Base-by-base conservation (phyloP, 768 basidiomycete genomes). In the Phallus indusiatus region DNA sequence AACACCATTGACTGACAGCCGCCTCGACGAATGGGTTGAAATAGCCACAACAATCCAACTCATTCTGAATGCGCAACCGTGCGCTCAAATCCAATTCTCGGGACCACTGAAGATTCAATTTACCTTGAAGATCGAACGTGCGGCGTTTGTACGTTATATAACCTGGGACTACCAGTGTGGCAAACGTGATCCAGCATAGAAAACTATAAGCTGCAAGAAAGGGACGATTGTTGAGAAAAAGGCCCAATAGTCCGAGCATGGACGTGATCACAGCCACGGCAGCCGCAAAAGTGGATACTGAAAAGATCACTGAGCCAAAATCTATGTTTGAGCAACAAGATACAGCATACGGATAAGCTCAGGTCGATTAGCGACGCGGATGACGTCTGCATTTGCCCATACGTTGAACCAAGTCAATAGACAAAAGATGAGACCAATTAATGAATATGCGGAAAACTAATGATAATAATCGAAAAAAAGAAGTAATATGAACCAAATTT, bases 11-110 rank as follows among this genome's bases (percentile, higher is more conserved):
- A 37, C 78, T 82, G 58, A 86, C 75, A 18, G 88, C 88, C 2
- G 88, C 89, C 70, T 90, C 87, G 60, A 88, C 78, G 70, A 84
- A 90, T 0, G 89, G 88, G 53, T 78, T 82, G 70, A 81, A 90
- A 70, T 88, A 90, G 5, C 88, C 89, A 65, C 89, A 92, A 72
- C 89, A 90, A 17, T 72, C 66, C 20, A 90, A 79, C 70, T 83
- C 76, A 67, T 90, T 83, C 70, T 92, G 89, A 50, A 90, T 78
- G 28, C 81, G 75, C 16, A 88, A 71, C 37, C 89, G 78, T 6
- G 84, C 87, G 1, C 71, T 65, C 22, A 81, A 69, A 11, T 82
- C 83, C 18, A 90, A 76, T 47, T 71, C 66, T 47, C 81, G 75
- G 55, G 82, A 85, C 89, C 88, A 90, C 68, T 89, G 85, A 9